Percentiles rank a stretch among this genome's conserved stretches.
Evolutionary conservation across 345 rosid genomes (phyloP).

Genomic region (Bruguiera parviflora): DNA sequence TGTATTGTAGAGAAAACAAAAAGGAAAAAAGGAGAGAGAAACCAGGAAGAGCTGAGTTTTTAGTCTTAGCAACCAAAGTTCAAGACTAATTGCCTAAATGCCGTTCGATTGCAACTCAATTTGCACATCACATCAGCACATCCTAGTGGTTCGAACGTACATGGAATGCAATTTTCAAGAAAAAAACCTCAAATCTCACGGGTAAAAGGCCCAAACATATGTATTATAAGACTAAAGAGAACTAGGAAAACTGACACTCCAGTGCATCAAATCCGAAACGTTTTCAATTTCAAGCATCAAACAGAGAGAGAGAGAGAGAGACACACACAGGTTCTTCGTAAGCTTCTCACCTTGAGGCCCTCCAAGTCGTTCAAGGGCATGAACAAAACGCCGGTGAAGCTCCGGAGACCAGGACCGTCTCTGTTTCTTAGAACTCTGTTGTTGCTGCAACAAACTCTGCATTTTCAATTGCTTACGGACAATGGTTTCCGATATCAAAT

Average conservation of each 20-base stretch:
- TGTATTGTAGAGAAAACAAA: too few species aligned
- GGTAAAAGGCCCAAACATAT: neutral
- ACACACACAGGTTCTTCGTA: neutral
- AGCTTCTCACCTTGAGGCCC: constrained; percentile 56
- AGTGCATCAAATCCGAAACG: neutral
- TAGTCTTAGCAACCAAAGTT: too few species aligned
- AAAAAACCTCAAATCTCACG: neutral
- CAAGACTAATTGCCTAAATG: too few species aligned
- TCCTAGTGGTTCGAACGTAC: too few species aligned
- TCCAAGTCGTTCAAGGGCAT: constrained; percentile 68
- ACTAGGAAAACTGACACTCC: neutral
- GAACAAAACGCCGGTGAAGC: constrained; percentile 65
- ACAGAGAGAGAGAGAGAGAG: neutral
- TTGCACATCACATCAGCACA: too few species aligned
- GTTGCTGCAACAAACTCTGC: constrained; percentile 20
- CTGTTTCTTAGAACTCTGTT: constrained; percentile 49
- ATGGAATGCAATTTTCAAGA: neutral
- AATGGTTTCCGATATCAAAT: constrained; percentile 15
- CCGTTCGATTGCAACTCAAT: too few species aligned
- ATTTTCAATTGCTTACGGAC: constrained; percentile 25
- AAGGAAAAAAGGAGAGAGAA: too few species aligned
- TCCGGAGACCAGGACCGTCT: constrained; percentile 81
- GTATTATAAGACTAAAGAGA: neutral
- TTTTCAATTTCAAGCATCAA: neutral
- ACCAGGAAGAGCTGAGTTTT: too few species aligned